Percentiles rank a stretch among this genome's conserved stretches.
These are phyloP conservation scores for Solanum commersonii DNA, from an alignment of 257 asterid species.

Conservation along the genomic window DNA sequence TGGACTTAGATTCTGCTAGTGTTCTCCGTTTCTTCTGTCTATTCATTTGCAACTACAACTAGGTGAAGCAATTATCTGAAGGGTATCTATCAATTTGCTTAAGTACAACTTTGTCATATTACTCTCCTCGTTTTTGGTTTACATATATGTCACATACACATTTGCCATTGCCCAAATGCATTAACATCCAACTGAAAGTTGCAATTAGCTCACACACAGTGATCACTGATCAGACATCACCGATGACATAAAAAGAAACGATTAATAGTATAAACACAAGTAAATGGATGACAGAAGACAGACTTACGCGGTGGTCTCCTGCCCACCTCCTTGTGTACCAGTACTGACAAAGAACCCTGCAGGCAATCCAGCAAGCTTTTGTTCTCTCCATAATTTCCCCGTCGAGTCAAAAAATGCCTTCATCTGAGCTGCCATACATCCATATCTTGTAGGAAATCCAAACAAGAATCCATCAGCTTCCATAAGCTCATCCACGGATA, in stretches of 20 bases:
- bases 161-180: neutral
- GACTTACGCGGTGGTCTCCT: slow-evolving; percentile 96
- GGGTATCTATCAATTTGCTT: neutral
- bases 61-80: neutral
- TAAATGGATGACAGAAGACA: neutral
- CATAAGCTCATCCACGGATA: slow-evolving; percentile 30
- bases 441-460: slow-evolving; percentile 93
- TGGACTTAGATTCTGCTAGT: neutral
- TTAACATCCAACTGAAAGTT: neutral
- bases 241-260: neutral
- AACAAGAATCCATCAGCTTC: slow-evolving; percentile 81
- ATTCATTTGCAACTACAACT: neutral
- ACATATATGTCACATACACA: neutral
- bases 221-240: neutral
- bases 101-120: neutral
- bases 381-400: slow-evolving; percentile 79
- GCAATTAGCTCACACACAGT: neutral
- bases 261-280: neutral
- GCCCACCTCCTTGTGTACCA: slow-evolving; percentile 99
- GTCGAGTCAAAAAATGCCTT: slow-evolving; percentile 92
- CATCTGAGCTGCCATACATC: slow-evolving; percentile 97
- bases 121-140: neutral
- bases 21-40: neutral
- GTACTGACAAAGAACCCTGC: slow-evolving; percentile 98
- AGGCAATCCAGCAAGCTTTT: slow-evolving; percentile 85